Conservation (phyloP, 2,329 filamentous ascomycete species). For the Alternaria atra region DNA sequence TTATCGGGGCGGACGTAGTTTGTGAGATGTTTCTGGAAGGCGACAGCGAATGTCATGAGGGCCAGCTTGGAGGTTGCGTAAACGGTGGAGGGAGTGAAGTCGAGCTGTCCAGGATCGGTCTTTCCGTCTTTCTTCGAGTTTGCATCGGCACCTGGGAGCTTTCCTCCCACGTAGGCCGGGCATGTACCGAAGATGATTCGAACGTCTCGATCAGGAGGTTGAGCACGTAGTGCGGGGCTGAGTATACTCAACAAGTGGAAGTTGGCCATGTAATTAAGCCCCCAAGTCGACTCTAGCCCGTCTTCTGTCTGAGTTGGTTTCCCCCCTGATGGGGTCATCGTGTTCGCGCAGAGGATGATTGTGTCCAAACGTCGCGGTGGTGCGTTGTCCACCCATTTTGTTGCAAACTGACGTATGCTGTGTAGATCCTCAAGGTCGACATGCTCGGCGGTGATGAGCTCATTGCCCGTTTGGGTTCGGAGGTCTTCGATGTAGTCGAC, state of each 20-base stretch:
- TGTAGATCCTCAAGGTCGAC: slow-evolving; percentile 89
- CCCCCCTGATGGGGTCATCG: slow-evolving; percentile 73
- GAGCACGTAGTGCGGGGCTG: slow-evolving; percentile 86
- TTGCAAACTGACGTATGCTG: slow-evolving; percentile 91
- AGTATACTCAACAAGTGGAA: slow-evolving; percentile 94
- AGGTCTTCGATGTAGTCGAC: slow-evolving; percentile 93
- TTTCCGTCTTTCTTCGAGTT: slow-evolving; percentile 63
- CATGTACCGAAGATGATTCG: slow-evolving; percentile 88
- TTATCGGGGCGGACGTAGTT: slow-evolving; percentile 84
- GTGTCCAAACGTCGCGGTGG: slow-evolving; percentile 89
- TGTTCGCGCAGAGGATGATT: slow-evolving; percentile 86
- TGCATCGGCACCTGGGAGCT: slow-evolving; percentile 67
- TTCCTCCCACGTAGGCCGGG: slow-evolving; percentile 83
- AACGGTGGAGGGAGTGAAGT: slow-evolving; percentile 55
- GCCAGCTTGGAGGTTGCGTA: slow-evolving; percentile 70
- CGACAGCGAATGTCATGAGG: slow-evolving; percentile 85
- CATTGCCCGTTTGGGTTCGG: slow-evolving; percentile 77
- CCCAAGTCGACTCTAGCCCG: slow-evolving; percentile 89
- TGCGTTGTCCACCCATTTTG: slow-evolving; percentile 96
- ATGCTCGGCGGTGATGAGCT: slow-evolving; percentile 93
- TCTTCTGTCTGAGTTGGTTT: slow-evolving; percentile 72
- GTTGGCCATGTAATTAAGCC: slow-evolving; percentile 93
- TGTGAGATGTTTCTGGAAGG: slow-evolving; percentile 92
- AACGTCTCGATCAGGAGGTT: slow-evolving; percentile 93
- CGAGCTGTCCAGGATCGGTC: slow-evolving; percentile 32